These are phyloP conservation scores for Brassica incana DNA, from an alignment of 345 rosid species.

Conservation along the genomic window DNA sequence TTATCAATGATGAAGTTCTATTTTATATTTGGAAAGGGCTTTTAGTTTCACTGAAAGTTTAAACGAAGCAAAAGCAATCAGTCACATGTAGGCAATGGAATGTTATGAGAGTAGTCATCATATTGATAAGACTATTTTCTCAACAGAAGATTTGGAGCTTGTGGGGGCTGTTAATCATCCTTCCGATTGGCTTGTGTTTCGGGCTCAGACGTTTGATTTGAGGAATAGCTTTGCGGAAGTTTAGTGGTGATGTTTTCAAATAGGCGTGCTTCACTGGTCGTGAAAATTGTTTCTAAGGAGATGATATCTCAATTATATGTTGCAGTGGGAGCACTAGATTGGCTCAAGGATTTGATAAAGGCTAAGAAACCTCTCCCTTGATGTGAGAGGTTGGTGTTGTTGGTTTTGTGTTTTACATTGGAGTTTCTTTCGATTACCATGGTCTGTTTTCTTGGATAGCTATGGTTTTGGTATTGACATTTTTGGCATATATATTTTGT, in stretches of 20 bases:
- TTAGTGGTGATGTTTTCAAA: background rate
- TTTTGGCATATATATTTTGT: background rate
- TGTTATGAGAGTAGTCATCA: background rate
- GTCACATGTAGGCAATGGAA: background rate
- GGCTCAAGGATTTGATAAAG: background rate
- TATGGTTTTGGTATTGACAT: background rate
- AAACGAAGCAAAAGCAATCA: background rate
- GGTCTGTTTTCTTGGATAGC: background rate
- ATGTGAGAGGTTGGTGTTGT: background rate
- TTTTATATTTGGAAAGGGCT: background rate
- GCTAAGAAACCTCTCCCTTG: background rate
- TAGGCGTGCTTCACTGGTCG: background rate
- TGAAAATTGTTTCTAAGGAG: background rate
- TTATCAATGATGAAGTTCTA: background rate
- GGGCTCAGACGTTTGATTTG: background rate
- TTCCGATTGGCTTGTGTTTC: background rate
- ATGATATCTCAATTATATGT: background rate
- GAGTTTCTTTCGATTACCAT: background rate
- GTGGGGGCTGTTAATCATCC: too few relatives aligned
- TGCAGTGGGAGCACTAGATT: background rate
- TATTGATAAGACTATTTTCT: too few relatives aligned
- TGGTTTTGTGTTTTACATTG: background rate
- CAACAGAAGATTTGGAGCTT: too few relatives aligned
- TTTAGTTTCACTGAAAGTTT: background rate
- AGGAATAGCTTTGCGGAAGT: background rate